Conservation (phyloP, 2,329 filamentous ascomycete species). For the Pyrenophora seminiperda region DNA sequence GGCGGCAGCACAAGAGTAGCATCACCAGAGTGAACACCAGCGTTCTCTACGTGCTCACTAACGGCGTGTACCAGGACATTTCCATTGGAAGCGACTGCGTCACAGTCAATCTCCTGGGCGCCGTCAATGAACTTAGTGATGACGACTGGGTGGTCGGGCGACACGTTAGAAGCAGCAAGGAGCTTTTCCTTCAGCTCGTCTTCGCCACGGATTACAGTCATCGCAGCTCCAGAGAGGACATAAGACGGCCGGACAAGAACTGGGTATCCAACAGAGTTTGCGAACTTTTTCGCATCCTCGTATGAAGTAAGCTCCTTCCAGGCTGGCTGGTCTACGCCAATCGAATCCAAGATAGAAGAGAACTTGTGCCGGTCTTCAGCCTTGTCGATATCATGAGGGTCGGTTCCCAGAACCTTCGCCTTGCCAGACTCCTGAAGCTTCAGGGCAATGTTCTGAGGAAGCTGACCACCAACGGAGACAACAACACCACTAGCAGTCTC, state of each 20-base stretch:
- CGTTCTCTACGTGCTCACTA: conserved; percentile 94
- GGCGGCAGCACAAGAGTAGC: conserved; percentile 93
- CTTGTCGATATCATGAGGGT: conserved; percentile 94
- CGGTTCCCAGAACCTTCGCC: conserved; percentile 88
- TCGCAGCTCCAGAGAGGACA: conserved; percentile 94
- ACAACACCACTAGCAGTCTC: conserved; percentile 85
- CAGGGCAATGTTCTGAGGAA: conserved; percentile 96
- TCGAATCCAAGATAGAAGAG: conserved; percentile 94
- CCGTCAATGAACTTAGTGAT: conserved; percentile 99
- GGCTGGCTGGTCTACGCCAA: conserved; percentile 93
- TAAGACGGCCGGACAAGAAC: conserved; percentile 95
- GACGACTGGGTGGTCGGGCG: conserved; percentile 95
- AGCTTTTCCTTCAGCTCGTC: conserved; percentile 95
- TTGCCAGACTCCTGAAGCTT: conserved; percentile 89
- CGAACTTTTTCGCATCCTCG: conserved; percentile 84
- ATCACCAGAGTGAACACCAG: conserved; percentile 97
- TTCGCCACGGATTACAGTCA: conserved; percentile 92
- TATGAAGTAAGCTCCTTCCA: conserved; percentile 98
- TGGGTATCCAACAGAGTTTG: conserved; percentile 83
- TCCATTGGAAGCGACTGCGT: conserved; percentile 85
- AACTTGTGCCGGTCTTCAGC: conserved; percentile 99
- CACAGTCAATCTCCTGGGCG: conserved; percentile 94
- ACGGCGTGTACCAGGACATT: conserved; percentile 89
- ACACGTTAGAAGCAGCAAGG: conserved; percentile 84
- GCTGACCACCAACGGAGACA: conserved; percentile 92